These are phyloP conservation scores for Drosera capensis DNA, from an alignment of 148 eudicot species.

Conservation along the genomic window DNA sequence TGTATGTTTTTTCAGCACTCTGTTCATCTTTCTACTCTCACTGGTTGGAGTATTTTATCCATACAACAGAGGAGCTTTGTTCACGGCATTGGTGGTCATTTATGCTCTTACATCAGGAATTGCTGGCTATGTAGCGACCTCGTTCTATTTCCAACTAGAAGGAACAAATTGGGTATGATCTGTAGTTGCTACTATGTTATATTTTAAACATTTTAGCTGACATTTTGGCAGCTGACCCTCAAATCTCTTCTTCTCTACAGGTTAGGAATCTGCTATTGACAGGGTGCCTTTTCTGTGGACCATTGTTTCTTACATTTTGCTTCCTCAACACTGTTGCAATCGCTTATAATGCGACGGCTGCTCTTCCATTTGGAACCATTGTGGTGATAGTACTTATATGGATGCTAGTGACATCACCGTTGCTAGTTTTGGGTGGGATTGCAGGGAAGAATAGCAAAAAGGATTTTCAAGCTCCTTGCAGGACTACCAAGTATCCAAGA, in stretches of 20 bases:
- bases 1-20: background rate
- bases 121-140: background rate
- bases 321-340: constrained; percentile 1
- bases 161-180: constrained; percentile 4
- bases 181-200: background rate
- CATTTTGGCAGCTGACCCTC: background rate
- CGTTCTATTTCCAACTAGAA: constrained; percentile 1
- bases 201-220: background rate
- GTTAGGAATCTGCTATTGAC: constrained; percentile 2
- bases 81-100: constrained; percentile 2
- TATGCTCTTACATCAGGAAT: constrained; percentile 3
- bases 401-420: background rate
- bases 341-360: constrained; percentile 2
- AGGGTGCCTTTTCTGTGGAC: constrained; percentile 2
- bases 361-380: constrained; percentile 4
- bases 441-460: background rate
- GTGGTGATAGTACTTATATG: constrained; percentile 2
- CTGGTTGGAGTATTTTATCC: constrained; percentile 4
- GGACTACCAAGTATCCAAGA: constrained; percentile 1
- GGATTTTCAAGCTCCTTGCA: background rate
- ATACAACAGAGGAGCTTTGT: constrained; percentile 1
- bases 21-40: constrained; percentile 2
- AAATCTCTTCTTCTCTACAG: background rate
- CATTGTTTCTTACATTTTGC: constrained; percentile 1
- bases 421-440: background rate